Evolutionary conservation across 2,329 filamentous ascomycete genomes (phyloP), one percentile per base, ranked within the genome.

Genomic region (Aspergillus sp.): DNA sequence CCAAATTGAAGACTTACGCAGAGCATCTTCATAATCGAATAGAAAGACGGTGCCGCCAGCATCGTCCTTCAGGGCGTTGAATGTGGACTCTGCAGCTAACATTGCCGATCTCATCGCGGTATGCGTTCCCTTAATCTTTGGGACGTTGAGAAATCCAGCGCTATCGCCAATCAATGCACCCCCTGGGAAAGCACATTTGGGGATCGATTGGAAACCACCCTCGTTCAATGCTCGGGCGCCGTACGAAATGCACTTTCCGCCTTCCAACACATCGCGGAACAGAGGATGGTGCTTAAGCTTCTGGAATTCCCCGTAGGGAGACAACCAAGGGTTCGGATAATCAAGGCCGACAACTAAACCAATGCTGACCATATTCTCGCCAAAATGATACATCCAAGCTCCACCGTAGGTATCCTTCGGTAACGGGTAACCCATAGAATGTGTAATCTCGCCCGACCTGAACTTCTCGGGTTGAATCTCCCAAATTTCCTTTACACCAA

Each of bases 311-410:
- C 87, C 86, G 73, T 98, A 99, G 0, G 95, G 95, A 3, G 93
- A 95, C 55, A 98, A 78, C 91, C 93, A 99, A 0, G 95, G 95
- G 76, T 99, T 99, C 42, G 90, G 83, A 74, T 99, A 99, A 80
- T 99, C 95, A 54, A 99, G 83, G 22, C 93, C 93, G 39, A 96
- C 90, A 11, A 99, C 95, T 17, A 98, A 82, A 22, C 95, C 95
- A 56, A 99, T 82, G 65, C 88, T 92, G 59, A 99, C 93, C 68
- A 98, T 84, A 76, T 98, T 99, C 68, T 99, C 93, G 39, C 93
- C 95, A 75, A 98, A 99, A 76, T 99, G 95, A 72, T 99, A 99
- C 90, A 99, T 93, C 88, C 92, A 99, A n/a, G 90, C 92, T 64
- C 95, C 95, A 65, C 95, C 95, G 72, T 99, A 99, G 8, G 93